These are phyloP conservation scores for Coemansia biformis DNA, from an alignment of 192 early-diverging fungal species.

Conservation along the genomic window DNA sequence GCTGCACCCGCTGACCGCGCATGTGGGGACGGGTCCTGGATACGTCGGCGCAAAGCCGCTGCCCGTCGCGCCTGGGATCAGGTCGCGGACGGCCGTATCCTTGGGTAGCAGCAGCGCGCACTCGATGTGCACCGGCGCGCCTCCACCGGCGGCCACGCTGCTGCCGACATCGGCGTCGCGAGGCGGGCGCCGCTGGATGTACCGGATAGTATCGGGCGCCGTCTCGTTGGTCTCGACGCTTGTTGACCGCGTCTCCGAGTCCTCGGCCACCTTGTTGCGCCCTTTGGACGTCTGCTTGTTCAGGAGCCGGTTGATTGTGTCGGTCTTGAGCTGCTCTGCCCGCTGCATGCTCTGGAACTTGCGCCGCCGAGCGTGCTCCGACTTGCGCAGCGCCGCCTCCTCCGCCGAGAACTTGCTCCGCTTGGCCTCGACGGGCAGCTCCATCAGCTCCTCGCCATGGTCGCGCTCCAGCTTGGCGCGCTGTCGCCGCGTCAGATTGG, in stretches of 20 bases:
- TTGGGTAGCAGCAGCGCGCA: slow-evolving; percentile 15
- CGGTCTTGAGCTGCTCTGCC: slow-evolving; percentile 66
- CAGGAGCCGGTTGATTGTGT: slow-evolving; percentile 73
- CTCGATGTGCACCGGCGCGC: slow-evolving; percentile 10
- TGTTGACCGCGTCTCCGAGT: slow-evolving; percentile 47
- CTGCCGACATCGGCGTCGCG: not conserved
- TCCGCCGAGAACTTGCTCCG: slow-evolving; percentile 64
- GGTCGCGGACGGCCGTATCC: slow-evolving; percentile 11
- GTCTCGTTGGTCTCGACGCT: slow-evolving; percentile 28
- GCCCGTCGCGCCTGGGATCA: slow-evolving; percentile 16
- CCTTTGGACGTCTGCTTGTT: slow-evolving; percentile 76
- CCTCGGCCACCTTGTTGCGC: slow-evolving; percentile 56
- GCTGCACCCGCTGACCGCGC: slow-evolving; percentile 49
- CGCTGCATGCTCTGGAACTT: slow-evolving; percentile 75
- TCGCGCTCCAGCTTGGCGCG: slow-evolving; percentile 59
- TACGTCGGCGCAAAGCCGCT: slow-evolving; percentile 30
- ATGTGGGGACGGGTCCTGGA: slow-evolving; percentile 46
- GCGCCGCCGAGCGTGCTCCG: slow-evolving; percentile 67
- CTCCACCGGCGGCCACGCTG: too few relatives aligned
- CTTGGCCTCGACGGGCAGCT: slow-evolving; percentile 63
- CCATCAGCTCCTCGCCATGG: slow-evolving; percentile 58
- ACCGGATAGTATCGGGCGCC: slow-evolving; percentile 13
- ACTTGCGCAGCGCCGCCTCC: slow-evolving; percentile 63
- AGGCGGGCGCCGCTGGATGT: slow-evolving; percentile 18
- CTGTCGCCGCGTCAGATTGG: slow-evolving; percentile 64